Conservation (phyloP, 2,329 filamentous ascomycete genomes). For the Beauveria australis region DNA sequence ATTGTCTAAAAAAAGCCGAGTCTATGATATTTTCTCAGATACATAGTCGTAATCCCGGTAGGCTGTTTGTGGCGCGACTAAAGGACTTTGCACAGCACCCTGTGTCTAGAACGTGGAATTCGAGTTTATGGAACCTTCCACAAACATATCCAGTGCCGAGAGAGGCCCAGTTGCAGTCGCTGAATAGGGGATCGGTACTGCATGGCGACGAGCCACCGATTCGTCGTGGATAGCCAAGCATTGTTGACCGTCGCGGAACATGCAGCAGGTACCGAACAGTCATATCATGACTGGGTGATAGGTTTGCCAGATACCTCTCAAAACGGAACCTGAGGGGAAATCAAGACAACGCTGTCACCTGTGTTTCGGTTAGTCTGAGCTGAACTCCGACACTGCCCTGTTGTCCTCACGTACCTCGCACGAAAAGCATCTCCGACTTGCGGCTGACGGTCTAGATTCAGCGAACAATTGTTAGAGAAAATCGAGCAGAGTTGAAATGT, state of each 20-base stretch:
- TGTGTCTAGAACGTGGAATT: neutral
- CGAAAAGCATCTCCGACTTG: slow-evolving; percentile 97
- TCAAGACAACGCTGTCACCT: slow-evolving; percentile 68
- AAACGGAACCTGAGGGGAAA: slow-evolving; percentile 51
- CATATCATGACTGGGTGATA: neutral
- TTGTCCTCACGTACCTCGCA: slow-evolving; percentile 63
- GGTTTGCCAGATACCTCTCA: slow-evolving; percentile 15
- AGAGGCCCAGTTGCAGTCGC: neutral
- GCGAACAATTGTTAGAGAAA: neutral
- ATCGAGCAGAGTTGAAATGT: neutral
- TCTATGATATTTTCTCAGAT: neutral
- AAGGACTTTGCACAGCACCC: neutral
- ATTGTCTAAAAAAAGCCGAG: no score
- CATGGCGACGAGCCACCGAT: neutral
- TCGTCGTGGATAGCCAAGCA: neutral
- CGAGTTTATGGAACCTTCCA: neutral
- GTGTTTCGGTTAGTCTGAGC: slow-evolving; percentile 16
- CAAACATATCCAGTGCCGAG: neutral
- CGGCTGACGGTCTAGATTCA: slow-evolving; percentile 75
- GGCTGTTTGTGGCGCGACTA: neutral
- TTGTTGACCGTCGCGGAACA: neutral
- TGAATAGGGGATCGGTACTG: no score
- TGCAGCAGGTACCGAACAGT: neutral
- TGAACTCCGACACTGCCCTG: neutral
- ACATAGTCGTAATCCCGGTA: neutral